Base-by-base conservation (phyloP, 1,284 basidiomycete species). In the Athelia sp. region DNA sequence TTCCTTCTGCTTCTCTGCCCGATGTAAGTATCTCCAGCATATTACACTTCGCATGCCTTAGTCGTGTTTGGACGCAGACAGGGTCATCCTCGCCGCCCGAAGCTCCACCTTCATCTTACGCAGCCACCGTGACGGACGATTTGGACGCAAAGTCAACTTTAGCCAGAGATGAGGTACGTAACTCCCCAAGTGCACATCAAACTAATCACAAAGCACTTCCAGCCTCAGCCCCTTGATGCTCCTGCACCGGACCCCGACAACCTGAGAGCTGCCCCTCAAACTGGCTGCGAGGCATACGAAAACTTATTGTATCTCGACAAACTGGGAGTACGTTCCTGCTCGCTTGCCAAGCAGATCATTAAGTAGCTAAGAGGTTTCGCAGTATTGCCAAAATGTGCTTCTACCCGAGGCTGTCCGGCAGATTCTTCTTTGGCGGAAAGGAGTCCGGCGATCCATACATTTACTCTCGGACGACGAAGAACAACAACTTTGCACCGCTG, bases 321-420 rank as follows among this genome's bases (percentile, higher is more conserved):
- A 44, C 18, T 44, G 23, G 24, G 43, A 8, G 24, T 23, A 22
- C 14, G 18, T 44, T 9, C 10, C 43, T 32, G 50, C 46, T 21
- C 46, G 43, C 36, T 46, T 49, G 36, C 9, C 36, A 6, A 4
- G 46, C 29, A 52, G 49, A 35, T 45, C 42, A 44, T n/a, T n/a
- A n/a, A n/a, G n/a, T 46, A 38, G 6, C 19, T 36, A 18, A 34
- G n/a, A n/a, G n/a, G 2, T 35, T 48, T 42, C 47, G 15, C 54
- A 90, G 85, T 90, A 88, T 56, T 87, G 83, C 60, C 65, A 77
- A 23, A 80, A 84, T 53, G 74, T 90, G 21, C 75, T 90, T 11
- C 70, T 87, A 9, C 82, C 80, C 3, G 85, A 87, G 63, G 74
- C 81, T 1, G 70, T 86, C 34, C 69, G 82, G 38, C 87, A 90